phyloP scores from a whole-genome alignment of 768 basidiomycete genomes.

The Tylopilus rubrobrunneus region DNA sequence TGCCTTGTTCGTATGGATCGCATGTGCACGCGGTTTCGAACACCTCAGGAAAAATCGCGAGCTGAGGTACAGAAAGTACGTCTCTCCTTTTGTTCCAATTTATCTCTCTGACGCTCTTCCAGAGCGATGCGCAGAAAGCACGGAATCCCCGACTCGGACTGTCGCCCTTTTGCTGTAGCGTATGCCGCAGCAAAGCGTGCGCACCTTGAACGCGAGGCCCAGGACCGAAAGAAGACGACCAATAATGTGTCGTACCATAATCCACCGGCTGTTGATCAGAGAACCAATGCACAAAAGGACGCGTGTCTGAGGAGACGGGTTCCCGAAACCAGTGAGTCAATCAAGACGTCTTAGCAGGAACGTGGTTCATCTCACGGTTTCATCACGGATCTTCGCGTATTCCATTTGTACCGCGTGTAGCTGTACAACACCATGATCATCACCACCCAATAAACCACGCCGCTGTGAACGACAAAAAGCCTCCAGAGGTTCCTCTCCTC shows the following conservation, averaged over 20 bases:
- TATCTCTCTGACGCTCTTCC: conserved; percentile 14
- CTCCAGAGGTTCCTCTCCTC: conserved; percentile 15
- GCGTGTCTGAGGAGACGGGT: conserved; percentile 39
- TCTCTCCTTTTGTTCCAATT: conserved; percentile 4
- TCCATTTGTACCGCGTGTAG: conserved; percentile 22
- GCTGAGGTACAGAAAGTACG: conserved; percentile 61
- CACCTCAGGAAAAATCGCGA: conserved; percentile 58
- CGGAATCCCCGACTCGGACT: conserved; percentile 81
- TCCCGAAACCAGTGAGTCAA: conserved; percentile 45
- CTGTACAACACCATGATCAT: conserved; percentile 16
- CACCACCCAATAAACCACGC: conserved; percentile 17
- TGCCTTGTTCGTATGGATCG: conserved; percentile 34
- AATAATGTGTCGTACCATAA: conserved; percentile 25
- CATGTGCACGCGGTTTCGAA: conserved; percentile 38
- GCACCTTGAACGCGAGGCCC: conserved; percentile 50
- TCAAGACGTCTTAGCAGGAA: conserved; percentile 17
- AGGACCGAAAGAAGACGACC: conserved; percentile 33
- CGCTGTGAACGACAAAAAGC: conserved; percentile 15
- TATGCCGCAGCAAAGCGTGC: conserved; percentile 65
- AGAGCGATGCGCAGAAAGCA: conserved; percentile 73
- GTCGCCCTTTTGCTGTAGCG: conserved; percentile 84
- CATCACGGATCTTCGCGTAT: conserved; percentile 20
- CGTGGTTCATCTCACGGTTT: conserved; percentile 26
- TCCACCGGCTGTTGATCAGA: conserved; percentile 24
- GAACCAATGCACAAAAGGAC: conserved; percentile 32